These are phyloP conservation scores for Fraxinus sp. DNA, from an alignment of 305 asterid genomes.

Conservation along the genomic window DNA sequence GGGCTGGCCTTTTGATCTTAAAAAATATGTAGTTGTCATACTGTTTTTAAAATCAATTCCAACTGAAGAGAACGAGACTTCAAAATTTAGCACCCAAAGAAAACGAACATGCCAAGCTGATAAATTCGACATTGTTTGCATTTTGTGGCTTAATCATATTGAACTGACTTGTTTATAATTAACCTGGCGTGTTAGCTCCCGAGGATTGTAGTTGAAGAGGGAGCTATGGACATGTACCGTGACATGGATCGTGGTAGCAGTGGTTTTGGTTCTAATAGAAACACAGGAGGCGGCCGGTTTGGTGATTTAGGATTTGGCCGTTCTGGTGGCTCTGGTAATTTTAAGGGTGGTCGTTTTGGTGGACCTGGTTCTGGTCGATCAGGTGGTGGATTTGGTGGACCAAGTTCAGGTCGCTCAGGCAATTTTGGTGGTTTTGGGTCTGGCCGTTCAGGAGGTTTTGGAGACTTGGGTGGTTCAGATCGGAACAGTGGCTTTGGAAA, in stretches of 20 bases:
- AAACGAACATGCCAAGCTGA: not conserved
- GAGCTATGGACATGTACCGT: constrained; percentile 48
- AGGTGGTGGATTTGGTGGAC: constrained; percentile 50
- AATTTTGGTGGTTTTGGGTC: constrained; percentile 53
- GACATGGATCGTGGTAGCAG: constrained; percentile 47
- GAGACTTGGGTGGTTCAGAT: constrained; percentile 41
- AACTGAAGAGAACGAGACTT: not conserved
- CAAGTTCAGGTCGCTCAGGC: constrained; percentile 43
- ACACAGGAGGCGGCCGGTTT: constrained; percentile 47
- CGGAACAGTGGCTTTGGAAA: constrained; percentile 47
- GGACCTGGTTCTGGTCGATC: constrained; percentile 23
- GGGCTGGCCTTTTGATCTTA: not conserved
- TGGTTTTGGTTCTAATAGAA: constrained; percentile 49
- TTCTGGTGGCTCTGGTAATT: constrained; percentile 38
- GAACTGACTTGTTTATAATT: constrained; percentile 18
- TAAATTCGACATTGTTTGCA: constrained; percentile 1
- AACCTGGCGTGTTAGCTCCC: constrained; percentile 57
- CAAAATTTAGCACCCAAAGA: not conserved
- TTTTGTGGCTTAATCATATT: constrained; percentile 6
- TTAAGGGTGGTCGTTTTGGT: constrained; percentile 21
- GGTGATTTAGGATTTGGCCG: constrained; percentile 54
- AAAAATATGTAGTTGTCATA: not conserved
- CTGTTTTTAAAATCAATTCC: not conserved
- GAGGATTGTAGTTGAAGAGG: constrained; percentile 58
- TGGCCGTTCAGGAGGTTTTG: constrained; percentile 50